phyloP scores from a whole-genome alignment of 2,329 filamentous ascomycete genomes.

The Aspergillus candidus region DNA sequence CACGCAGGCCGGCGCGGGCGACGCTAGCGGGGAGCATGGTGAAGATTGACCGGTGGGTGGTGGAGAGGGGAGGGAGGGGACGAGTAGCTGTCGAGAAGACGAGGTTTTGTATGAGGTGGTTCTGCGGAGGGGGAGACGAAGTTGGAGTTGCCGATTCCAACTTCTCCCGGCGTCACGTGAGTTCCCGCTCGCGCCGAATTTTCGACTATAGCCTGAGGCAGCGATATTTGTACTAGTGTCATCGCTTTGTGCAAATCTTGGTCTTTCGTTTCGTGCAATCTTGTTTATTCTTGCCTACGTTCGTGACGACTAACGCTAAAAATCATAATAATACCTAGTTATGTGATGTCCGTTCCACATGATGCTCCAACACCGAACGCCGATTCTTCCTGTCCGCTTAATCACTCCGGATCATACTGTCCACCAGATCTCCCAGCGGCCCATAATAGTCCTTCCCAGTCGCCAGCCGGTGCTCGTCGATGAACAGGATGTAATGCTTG shows the following conservation, averaged over 20 bases:
- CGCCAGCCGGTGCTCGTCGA: constrained; percentile 89
- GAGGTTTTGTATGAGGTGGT: constrained; percentile 21
- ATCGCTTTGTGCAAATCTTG: no score
- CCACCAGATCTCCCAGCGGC: constrained; percentile 87
- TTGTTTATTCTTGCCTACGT: no score
- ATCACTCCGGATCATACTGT: constrained; percentile 95
- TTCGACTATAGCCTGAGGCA: constrained; percentile 10
- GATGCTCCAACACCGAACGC: no score
- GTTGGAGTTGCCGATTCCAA: constrained; percentile 17
- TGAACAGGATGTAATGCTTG: constrained; percentile 98
- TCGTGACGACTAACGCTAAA: not conserved
- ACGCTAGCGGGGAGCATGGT: constrained; percentile 53
- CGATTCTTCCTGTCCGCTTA: constrained; percentile 35
- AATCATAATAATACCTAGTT: not conserved
- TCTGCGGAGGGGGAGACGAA: constrained; percentile 12
- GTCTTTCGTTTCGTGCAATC: no score
- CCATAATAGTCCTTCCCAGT: constrained; percentile 97
- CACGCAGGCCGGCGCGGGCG: constrained; percentile 53
- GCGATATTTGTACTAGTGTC: no score
- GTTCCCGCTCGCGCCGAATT: constrained; percentile 22
- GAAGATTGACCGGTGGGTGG: constrained; percentile 18
- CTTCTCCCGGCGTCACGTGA: constrained; percentile 26
- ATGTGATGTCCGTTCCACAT: no score
- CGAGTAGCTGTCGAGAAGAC: constrained; percentile 20
- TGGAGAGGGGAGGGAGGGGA: constrained; percentile 14